Base-by-base conservation (phyloP, 768 basidiomycete species). In the Gautieria morchelliformis region DNA sequence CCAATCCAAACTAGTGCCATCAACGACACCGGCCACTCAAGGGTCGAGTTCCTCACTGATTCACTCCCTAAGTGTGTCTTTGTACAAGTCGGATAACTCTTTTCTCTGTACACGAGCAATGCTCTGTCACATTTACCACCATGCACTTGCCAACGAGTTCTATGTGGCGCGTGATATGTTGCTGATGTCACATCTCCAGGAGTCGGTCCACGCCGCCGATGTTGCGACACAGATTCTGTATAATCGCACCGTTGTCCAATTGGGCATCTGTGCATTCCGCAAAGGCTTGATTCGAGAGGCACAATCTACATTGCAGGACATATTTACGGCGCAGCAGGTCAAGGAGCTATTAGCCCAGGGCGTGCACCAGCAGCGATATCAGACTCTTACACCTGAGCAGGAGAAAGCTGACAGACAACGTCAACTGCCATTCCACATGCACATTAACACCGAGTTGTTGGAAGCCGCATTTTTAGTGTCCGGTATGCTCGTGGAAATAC, bases 391-490 rank as follows among this genome's bases (percentile, higher is more conserved):
- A 12, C 92, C 92, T 1, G 96, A 99, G 70, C 96, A 99, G 72
- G 96, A 99, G 70, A 89, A 93, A 67, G 85, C 93, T 3, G 96
- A 99, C 70, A 90, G 93, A 63, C 87, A 93, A 62, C 82, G 96
- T 33, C 92, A 97, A 64, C 78, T 99, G 22, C 96, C 96, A 30
- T 99, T 98, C 85, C 96, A 99, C 71, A 89, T 98, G 88, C 96
- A 99, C 71, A 93, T 98, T 72, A 99, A 98, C 74, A 92, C 96
- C 14, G 96, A 98, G 71, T 78, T 99, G 9, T 76, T 98, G 56
- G 96, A 98, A 71, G 94, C 94, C 19, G 96, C 93, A 1, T 99
- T 98, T 77, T 79, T 99, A 44, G 93, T 96, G 17, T 94, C 92
- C 15, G 97, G 94, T 73, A 99, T 99, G 96, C 80, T 99, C 39